Evolutionary conservation across 31 red algal species (phyloP).

Genomic region (Odonthalia washingtoniensis): DNA sequence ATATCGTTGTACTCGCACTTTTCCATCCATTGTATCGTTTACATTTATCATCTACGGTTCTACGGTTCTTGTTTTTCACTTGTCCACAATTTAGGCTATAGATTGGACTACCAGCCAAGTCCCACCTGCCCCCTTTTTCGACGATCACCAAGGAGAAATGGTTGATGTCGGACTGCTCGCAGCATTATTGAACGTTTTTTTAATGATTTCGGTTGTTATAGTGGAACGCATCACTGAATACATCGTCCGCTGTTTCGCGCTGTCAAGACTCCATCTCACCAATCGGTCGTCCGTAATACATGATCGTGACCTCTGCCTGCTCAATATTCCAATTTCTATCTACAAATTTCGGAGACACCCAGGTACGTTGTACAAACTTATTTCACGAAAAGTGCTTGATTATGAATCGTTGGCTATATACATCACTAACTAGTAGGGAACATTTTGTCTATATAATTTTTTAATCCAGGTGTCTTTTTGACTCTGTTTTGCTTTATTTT

Average conservation of each 20-base stretch:
- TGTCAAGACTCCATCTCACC: constrained; percentile 27
- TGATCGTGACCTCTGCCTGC: constrained; percentile 51
- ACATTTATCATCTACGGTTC: no score
- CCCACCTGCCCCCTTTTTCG: no score
- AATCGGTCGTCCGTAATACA: constrained; percentile 29
- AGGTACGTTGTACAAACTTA: constrained; percentile 5
- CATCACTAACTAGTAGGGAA: background rate
- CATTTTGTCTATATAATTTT: background rate
- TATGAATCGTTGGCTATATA: background rate
- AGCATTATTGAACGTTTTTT: constrained; percentile 21
- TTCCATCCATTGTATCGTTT: no score
- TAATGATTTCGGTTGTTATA: constrained; percentile 15
- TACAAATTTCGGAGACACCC: constrained; percentile 40
- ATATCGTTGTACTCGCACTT: no score
- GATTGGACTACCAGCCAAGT: no score
- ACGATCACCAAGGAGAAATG: no score
- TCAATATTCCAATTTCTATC: constrained; percentile 35
- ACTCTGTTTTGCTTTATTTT: constrained; percentile 54
- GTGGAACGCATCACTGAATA: constrained; percentile 30
- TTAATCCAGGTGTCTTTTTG: constrained; percentile 49
- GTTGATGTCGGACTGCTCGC: constrained; percentile 40
- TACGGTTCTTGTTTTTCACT: no score
- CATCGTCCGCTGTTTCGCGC: constrained; percentile 34
- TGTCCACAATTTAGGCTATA: no score
- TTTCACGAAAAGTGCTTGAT: background rate